Conservation (phyloP, 2,329 filamentous ascomycete species). For the Mollisia scopiformis region DNA sequence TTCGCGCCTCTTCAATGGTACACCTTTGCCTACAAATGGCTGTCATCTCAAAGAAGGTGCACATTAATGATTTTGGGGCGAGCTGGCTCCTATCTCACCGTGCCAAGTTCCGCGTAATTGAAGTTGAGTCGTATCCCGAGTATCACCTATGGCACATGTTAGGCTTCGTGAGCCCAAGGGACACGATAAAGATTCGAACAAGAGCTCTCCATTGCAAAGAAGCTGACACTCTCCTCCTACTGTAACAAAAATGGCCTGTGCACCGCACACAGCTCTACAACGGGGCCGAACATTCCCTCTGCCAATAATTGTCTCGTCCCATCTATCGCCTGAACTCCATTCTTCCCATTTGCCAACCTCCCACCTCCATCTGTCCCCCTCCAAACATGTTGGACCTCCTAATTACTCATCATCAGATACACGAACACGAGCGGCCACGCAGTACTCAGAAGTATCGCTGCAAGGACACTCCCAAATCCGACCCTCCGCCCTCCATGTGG, state of each 20-base stretch:
- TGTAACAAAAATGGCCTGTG: neutral
- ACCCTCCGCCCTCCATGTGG: neutral
- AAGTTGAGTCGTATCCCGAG: too few species aligned
- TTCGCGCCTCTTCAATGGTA: too few species aligned
- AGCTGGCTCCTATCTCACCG: too few species aligned
- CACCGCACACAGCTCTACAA: neutral
- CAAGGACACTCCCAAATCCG: slow-evolving; percentile 1
- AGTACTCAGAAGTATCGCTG: slow-evolving; percentile 3
- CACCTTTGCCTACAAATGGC: too few species aligned
- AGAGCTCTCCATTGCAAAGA: neutral
- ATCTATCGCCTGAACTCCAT: too few species aligned
- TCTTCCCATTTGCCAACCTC: neutral
- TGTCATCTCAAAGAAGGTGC: too few species aligned
- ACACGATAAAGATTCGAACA: neutral
- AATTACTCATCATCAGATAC: slow-evolving; percentile 9
- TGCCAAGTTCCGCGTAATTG: too few species aligned
- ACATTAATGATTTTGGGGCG: too few species aligned
- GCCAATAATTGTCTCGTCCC: neutral
- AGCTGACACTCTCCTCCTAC: neutral
- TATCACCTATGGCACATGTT: too few species aligned
- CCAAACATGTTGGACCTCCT: neutral
- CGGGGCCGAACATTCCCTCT: neutral
- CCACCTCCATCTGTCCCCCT: neutral
- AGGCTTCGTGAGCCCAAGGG: too few species aligned
- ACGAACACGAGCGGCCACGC: slow-evolving; percentile 10